phyloP scores from a whole-genome alignment of 2,329 filamentous ascomycete species.

The Fusarium caatingaense region DNA sequence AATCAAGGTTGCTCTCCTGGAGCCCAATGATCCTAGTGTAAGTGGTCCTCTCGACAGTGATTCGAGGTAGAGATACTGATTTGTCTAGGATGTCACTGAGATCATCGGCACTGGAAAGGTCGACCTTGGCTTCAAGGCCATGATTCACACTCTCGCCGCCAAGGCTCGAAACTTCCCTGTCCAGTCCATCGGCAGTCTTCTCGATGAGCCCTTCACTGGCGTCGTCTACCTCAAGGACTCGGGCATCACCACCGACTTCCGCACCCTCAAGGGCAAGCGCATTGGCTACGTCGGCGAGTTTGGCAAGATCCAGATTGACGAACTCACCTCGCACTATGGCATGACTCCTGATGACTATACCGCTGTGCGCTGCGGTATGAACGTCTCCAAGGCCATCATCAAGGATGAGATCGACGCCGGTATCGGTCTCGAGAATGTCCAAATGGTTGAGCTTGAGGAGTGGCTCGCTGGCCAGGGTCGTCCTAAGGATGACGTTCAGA shows the following conservation, averaged over 20 bases:
- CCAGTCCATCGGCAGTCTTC: conserved; percentile 76
- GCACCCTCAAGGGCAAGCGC: conserved; percentile 77
- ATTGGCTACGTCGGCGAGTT: conserved; percentile 87
- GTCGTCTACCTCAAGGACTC: conserved; percentile 80
- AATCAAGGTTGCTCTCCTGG: conserved; percentile 80
- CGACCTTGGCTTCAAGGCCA: conserved; percentile 84
- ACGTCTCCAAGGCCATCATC: conserved; percentile 81
- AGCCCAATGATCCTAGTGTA: conserved; percentile 82
- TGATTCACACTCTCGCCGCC: conserved; percentile 84
- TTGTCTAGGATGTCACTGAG: conserved; percentile 76
- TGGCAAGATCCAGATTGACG: conserved; percentile 86
- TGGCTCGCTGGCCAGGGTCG: conserved; percentile 75
- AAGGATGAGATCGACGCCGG: conserved; percentile 78
- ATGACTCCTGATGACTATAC: conserved; percentile 80
- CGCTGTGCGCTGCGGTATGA: conserved; percentile 83
- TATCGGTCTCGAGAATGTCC: conserved; percentile 82
- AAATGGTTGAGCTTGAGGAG: conserved; percentile 85
- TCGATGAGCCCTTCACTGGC: conserved; percentile 84
- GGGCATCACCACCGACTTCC: conserved; percentile 80
- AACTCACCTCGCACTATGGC: conserved; percentile 81
- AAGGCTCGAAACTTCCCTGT: conserved; percentile 81
- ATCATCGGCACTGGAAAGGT: conserved; percentile 82
- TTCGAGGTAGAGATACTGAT: background rate
- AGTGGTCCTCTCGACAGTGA: conserved; percentile 14
- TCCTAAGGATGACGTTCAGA: conserved; percentile 75